Conservation (phyloP, 2,329 filamentous ascomycete genomes). For the Penicillium sp. region DNA sequence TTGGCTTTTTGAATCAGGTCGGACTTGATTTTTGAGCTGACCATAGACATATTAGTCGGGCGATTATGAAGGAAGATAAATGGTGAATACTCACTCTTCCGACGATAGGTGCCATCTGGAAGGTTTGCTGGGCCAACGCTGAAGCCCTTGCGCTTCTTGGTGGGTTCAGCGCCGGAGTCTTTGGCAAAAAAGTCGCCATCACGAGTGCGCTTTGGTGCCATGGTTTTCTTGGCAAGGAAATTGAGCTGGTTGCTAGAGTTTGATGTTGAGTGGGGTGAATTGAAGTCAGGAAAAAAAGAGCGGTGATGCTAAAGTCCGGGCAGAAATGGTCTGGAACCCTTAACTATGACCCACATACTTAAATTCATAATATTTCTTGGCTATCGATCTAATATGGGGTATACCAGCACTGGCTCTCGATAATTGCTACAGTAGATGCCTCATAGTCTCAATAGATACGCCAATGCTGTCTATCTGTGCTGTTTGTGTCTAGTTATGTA, state of each 20-base stretch:
- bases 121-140: constrained; percentile 82
- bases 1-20: constrained; percentile 88
- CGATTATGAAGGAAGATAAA: background rate
- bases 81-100: constrained; percentile 57
- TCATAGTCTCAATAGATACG: too few species aligned
- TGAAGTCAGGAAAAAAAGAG: constrained; percentile 14
- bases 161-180: constrained; percentile 16
- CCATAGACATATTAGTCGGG: background rate
- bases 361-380: too few species aligned
- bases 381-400: too few species aligned
- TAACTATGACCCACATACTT: too few species aligned
- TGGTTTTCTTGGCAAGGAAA: constrained; percentile 29
- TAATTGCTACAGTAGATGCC: too few species aligned
- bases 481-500: too few species aligned
- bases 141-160: constrained; percentile 66
- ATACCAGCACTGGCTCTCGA: too few species aligned
- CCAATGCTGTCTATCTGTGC: too few species aligned
- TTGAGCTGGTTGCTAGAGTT: background rate
- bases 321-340: constrained; percentile 5
- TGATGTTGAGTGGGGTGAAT: constrained; percentile 1
- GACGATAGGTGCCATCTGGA: constrained; percentile 79
- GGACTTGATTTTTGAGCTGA: constrained; percentile 79
- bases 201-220: constrained; percentile 57
- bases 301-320: constrained; percentile 17
- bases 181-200: constrained; percentile 39